Evolutionary conservation across 495 filamentous ascomycete genomes (phyloP), one percentile per base, ranked within the genome.

Genomic region (Darksidea phi): DNA sequence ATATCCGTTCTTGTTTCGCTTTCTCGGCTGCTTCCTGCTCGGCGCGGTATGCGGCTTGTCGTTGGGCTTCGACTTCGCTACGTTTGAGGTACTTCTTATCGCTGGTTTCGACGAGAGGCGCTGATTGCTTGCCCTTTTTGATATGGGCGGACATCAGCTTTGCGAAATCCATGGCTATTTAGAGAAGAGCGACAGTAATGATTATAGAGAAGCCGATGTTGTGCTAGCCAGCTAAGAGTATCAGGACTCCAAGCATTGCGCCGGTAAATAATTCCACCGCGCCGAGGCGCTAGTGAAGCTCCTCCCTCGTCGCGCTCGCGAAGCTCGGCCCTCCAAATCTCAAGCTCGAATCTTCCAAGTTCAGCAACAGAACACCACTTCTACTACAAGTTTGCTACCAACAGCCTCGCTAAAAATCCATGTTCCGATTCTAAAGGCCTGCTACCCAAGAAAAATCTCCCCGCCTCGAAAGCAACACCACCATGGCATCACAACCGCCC

Each of bases 61-160:
- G 90, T 61, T 87, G 83, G 55, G 89, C 86, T 81, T 97, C 94
- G 61, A 88, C 67, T 56, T 98, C 93, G 62, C 87, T 83, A 71
- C 91, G 89, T 64, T 89, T 91, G 68, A 91, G 75, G 74, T 91
- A 97, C 76, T 94, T 96, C 66, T 88, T 90, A 53, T 76, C 65
- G 63, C 74, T 52, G 28, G 68, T 42, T 11, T 41, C 47, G 23
- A 56, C 12, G 13, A 56, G 25, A 2, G 62, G 23, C n/a, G n/a
- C n/a, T 46, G 58, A 17, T 59, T 77, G 71, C 73, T 88, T 88
- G 63, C 84, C 78, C 72, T 95, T 90, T 67, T 88, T 82, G 72
- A 97, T 95, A 73, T 95, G 88, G 59, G 87, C 84, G 67, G 88
- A 84, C 88, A 98, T 93, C 41, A 98, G 79, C 10, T 89, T 80